Percentiles rank a stretch among this genome's conserved stretches.
Conservation (phyloP, 2,329 filamentous ascomycete genomes). For the Fusarium sterilihyphosum region DNA sequence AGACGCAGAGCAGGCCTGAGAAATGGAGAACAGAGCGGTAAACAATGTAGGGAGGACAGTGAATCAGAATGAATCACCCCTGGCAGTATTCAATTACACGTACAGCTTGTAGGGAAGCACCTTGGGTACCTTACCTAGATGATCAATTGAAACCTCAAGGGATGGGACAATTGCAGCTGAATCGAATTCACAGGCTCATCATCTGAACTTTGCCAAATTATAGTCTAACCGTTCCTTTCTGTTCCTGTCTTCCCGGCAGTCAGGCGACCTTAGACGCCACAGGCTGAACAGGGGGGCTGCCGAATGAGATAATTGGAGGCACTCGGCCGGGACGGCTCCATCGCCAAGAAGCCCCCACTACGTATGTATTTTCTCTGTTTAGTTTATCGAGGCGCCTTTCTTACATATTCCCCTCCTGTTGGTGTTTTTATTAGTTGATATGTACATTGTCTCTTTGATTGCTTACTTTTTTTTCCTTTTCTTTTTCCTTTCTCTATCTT, state of each 20-base stretch:
- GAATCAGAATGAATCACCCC: conserved; percentile 8
- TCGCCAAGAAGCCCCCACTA: conserved; percentile 27
- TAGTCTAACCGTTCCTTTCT: background rate
- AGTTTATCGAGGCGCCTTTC: background rate
- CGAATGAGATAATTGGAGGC: conserved; percentile 28
- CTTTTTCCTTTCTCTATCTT: background rate
- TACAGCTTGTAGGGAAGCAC: background rate
- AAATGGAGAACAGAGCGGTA: conserved; percentile 2
- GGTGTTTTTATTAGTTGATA: background rate
- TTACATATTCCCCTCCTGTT: background rate
- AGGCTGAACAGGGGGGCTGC: conserved; percentile 20
- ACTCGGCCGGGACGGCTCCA: conserved; percentile 19
- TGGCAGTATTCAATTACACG: background rate
- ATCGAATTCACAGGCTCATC: background rate
- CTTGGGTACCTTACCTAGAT: background rate
- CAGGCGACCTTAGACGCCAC: conserved; percentile 32
- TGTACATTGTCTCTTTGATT: background rate
- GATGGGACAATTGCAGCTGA: background rate
- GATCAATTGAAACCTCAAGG: background rate
- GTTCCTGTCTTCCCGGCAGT: conserved; percentile 24
- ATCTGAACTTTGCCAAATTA: background rate
- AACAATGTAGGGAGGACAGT: conserved; percentile 12
- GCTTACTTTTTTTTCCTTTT: background rate
- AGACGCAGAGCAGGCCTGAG: background rate
- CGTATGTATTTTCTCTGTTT: conserved; percentile 8